Evolutionary conservation across 2,329 filamentous ascomycete species (phyloP), one percentile per base, ranked within the genome.

Genomic region (Nannizzia gypsea): DNA sequence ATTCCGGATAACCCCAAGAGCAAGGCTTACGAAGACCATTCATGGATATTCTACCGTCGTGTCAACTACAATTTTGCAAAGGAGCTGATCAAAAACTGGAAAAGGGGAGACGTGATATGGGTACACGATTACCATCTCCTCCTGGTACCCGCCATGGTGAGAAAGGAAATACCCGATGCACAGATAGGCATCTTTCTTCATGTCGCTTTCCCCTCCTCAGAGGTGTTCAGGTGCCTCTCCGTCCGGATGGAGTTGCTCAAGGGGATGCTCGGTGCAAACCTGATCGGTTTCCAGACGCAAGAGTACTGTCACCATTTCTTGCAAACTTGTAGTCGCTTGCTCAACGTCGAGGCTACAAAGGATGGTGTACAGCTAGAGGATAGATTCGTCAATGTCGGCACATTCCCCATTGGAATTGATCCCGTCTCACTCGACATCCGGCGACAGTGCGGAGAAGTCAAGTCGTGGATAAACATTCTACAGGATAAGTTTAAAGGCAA

Each of bases 1-100:
- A 95, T 97, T 62, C 93, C 92, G 0, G 93, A 97, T 71, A 95
- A 95, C 70, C 92, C 92, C 26, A 96, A 96, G 80, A 96, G 90
- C 83, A 97, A 97, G 73, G 92, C 92, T 0, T 97, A 96, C 72
- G 88, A 95, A 72, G 92, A 97, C 67, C 91, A 97, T 73, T 96
- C 91, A 0, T 97, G 91, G 90, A 83, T 90, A 66, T 95, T 89
- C 77, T 97, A 97, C 68, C 87, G 90, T 70, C 89, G 89, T 59
- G 82, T 96, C 69, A 96, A 96, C 75, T 87, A 93, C 72, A 89
- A 87, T 2, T 96, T 97, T 74, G 92, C 92, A 34, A 88, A 96
- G 71, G 87, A 86, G 70, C 90, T 97, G 61, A 80, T 95, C 55
- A 87, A 87, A 72, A 89, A 91, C 74, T 97, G 92, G 86, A 96